Conservation (phyloP, 1,284 basidiomycete species). For the Ceratobasidium sp. region DNA sequence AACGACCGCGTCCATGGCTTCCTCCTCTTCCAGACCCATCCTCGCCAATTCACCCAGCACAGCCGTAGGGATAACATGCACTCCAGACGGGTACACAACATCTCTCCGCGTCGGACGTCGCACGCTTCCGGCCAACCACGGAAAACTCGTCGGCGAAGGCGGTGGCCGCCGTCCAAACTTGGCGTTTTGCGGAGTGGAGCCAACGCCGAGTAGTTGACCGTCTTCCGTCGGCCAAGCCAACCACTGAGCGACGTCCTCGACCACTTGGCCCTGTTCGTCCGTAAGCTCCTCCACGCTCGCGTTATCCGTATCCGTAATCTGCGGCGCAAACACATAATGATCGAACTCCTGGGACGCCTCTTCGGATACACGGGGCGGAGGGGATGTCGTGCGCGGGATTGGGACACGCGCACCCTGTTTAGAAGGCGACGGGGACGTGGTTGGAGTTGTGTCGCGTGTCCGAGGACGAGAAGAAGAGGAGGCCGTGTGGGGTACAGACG, state of each 20-base stretch:
- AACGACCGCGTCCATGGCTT: neutral
- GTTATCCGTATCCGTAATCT: slow-evolving; percentile 21
- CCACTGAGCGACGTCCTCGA: slow-evolving; percentile 1
- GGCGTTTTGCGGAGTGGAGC: neutral
- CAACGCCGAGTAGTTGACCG: neutral
- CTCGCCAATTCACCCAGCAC: slow-evolving; percentile 22
- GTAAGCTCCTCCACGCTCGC: slow-evolving; percentile 17
- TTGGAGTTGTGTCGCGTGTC: slow-evolving; percentile 4
- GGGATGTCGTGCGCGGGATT: slow-evolving; percentile 8
- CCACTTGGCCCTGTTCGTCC: neutral
- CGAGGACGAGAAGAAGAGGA: slow-evolving; percentile 1
- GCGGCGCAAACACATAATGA: slow-evolving; percentile 23
- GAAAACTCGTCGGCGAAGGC: slow-evolving; percentile 38
- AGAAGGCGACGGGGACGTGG: neutral
- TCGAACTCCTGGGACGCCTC: slow-evolving; percentile 22
- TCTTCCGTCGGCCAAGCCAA: slow-evolving; percentile 4
- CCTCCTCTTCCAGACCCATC: slow-evolving; percentile 20
- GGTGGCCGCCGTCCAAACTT: slow-evolving; percentile 19
- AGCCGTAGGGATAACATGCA: slow-evolving; percentile 33
- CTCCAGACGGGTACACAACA: slow-evolving; percentile 25
- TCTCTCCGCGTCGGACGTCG: slow-evolving; percentile 20
- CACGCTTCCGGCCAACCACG: slow-evolving; percentile 35
- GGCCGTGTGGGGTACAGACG: neutral
- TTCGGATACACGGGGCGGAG: slow-evolving; percentile 10
- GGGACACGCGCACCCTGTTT: neutral